Percentiles rank a stretch among this genome's conserved stretches.
These are phyloP conservation scores for Corylus heterophylla DNA, from an alignment of 306 rosid species.

Conservation along the genomic window DNA sequence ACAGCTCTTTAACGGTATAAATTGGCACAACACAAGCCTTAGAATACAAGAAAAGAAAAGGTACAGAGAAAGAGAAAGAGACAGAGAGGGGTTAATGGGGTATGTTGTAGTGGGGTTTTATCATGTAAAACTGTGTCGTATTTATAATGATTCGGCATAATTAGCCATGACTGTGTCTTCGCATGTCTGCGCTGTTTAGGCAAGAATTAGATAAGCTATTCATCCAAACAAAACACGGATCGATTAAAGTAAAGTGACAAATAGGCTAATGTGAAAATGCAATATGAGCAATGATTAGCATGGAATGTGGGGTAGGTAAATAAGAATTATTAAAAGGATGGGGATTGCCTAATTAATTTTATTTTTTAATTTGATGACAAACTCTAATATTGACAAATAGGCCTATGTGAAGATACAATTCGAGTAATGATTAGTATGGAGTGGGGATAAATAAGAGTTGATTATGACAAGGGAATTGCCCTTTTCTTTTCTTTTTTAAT, in stretches of 20 bases:
- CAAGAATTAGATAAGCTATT: conserved; percentile 43
- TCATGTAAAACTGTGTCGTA: conserved; percentile 29
- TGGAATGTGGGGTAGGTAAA: background rate
- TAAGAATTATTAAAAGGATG: background rate
- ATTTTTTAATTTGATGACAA: background rate
- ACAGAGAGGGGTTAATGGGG: conserved; percentile 3
- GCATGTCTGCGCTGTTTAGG: conserved; percentile 39
- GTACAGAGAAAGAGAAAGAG: conserved; percentile 16
- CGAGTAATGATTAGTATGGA: no score
- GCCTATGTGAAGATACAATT: no score
- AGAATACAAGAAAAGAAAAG: conserved; percentile 50
- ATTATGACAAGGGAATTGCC: no score
- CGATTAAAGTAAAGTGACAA: background rate
- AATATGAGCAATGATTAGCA: background rate
- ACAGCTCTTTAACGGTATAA: conserved; percentile 2
- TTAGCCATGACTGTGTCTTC: conserved; percentile 49
- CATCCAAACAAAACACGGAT: background rate
- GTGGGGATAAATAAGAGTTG: no score
- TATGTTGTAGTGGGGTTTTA: conserved; percentile 29
- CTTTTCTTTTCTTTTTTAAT: no score
- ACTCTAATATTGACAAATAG: no score
- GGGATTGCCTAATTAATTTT: background rate
- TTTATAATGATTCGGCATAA: conserved; percentile 43
- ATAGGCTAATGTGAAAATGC: background rate
- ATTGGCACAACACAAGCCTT: conserved; percentile 33